A percentile compares a stretch with the other conserved stretches of the same genome.
phyloP scores from a whole-genome alignment of 306 rosid genomes.

The Sicyos baderoa region DNA sequence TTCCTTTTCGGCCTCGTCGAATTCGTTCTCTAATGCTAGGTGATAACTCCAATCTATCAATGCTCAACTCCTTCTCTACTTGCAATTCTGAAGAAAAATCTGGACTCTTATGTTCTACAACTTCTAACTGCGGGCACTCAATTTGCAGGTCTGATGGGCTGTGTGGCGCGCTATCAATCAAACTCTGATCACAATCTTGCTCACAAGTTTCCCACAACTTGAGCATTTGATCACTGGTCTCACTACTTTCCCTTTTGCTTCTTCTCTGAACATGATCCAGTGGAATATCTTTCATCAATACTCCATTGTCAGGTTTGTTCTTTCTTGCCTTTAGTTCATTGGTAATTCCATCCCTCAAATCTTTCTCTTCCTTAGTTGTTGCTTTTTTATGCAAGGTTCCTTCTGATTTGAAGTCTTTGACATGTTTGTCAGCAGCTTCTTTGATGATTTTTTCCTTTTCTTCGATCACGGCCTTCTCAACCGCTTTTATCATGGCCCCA shows the following conservation, averaged over 20 bases:
- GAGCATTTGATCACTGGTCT: constrained; percentile 75
- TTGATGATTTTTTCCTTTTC: constrained; percentile 24
- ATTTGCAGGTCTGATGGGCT: constrained; percentile 31
- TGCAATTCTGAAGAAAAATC: constrained; percentile 47
- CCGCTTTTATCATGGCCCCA: constrained; percentile 47
- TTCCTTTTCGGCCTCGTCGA: constrained; percentile 54
- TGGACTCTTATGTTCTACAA: constrained; percentile 26
- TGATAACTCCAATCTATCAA: constrained; percentile 63
- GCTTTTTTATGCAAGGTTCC: constrained; percentile 18
- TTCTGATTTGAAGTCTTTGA: constrained; percentile 23
- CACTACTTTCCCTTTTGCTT: constrained; percentile 44
- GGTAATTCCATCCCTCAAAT: constrained; percentile 22
- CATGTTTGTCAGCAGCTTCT: constrained; percentile 23
- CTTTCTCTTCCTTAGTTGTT: constrained; percentile 29
- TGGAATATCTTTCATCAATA: constrained; percentile 76
- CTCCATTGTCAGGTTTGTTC: constrained; percentile 45
- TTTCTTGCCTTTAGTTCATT: constrained; percentile 25
- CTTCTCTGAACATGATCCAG: constrained; percentile 65
- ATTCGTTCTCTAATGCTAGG: constrained; percentile 34
- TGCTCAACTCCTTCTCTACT: constrained; percentile 59
- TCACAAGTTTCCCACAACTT: constrained; percentile 85
- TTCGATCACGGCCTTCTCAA: constrained; percentile 30
- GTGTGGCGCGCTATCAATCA: constrained; percentile 23
- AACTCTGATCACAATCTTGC: constrained; percentile 32
- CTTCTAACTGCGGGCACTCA: constrained; percentile 32